Evolutionary conservation across 2,329 filamentous ascomycete genomes (phyloP), one percentile per base, ranked within the genome.

Genomic region (Exserohilum turcica): DNA sequence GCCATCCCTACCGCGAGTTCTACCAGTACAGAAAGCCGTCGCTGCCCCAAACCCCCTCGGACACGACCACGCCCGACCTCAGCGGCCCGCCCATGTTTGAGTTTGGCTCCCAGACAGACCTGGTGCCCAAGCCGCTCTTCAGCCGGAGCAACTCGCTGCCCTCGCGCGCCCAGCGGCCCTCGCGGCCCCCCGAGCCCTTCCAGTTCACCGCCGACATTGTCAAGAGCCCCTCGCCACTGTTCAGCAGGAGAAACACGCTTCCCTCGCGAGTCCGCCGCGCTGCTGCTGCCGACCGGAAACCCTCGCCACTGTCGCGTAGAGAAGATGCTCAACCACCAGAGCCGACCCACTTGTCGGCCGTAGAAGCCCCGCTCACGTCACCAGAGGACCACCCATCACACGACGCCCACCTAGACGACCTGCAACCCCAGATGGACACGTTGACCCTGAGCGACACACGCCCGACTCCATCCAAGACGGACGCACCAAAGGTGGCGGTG

Each of bases 91-190:
- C 51, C 39, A 54, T 54, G 51, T 54, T 54, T 29, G 40, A 48
- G 28, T 54, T 54, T 49, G 46, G 51, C 44, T 54, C 45, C 28
- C 38, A 40, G 28, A 32, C 44, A 6, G 60, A 63, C 13, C 47
- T 70, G 10, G 43, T 66, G 3, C 69, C 69, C 9, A 56, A 53
- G 24, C 68, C 69, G 12, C 58, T 72, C 3, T 71, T 68, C 61
- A 66, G 59, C 57, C 63, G 54, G 32, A 52, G 52, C 37, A 63
- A 45, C 39, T 52, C 56, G 12, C 39, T 58, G 12, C 63, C 61
- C 13, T 59, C 65, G 15, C 38, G 46, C 46, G 33, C 42, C 21
- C 15, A 28, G 29, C 42, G 42, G 13, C 42, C 42, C 12, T n/a
- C 16, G 2, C 18, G 42, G 13, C 60, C 59, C 15, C 54, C 64